Conservation (phyloP, 768 basidiomycete genomes). For the Dentipellis sp. region DNA sequence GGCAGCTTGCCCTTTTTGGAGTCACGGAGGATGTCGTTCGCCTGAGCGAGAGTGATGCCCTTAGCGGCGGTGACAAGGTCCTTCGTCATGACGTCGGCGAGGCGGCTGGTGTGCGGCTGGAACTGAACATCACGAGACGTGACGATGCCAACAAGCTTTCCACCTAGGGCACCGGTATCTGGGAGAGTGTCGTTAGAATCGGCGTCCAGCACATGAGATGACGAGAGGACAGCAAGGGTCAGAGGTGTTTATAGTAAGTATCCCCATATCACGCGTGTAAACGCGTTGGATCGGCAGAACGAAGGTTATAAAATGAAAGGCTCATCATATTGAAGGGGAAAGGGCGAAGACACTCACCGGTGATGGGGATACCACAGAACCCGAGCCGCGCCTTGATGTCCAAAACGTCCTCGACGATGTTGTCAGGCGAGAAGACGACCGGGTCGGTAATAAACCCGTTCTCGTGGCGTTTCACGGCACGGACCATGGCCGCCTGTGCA, state of each 20-base stretch:
- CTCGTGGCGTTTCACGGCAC: constrained; percentile 95
- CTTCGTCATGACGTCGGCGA: constrained; percentile 85
- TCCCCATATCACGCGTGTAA: constrained; percentile 70
- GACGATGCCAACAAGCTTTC: constrained; percentile 93
- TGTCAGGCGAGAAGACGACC: constrained; percentile 71
- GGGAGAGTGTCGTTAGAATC: constrained; percentile 11
- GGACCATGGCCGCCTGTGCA: constrained; percentile 93
- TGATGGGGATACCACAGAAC: constrained; percentile 96
- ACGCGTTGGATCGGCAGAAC: constrained; percentile 81
- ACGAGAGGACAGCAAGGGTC: no score
- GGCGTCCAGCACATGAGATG: constrained; percentile 13
- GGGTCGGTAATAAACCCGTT: constrained; percentile 98
- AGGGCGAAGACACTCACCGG: constrained; percentile 52
- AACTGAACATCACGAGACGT: constrained; percentile 96
- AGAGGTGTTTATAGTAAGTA: constrained; percentile 10
- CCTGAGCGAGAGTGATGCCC: constrained; percentile 85
- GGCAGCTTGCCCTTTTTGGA: constrained; percentile 98
- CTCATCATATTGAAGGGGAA: constrained; percentile 31
- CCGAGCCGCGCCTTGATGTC: constrained; percentile 89
- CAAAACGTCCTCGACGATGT: constrained; percentile 80
- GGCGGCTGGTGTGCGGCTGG: constrained; percentile 52
- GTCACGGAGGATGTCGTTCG: constrained; percentile 89
- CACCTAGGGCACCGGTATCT: constrained; percentile 84
- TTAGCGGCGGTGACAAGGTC: constrained; percentile 77
- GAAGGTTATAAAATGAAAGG: constrained; percentile 54